A percentile compares a stretch with the other conserved stretches of the same genome.
Conservation (phyloP, 2,329 filamentous ascomycete genomes). For the Shiraia sp. region DNA sequence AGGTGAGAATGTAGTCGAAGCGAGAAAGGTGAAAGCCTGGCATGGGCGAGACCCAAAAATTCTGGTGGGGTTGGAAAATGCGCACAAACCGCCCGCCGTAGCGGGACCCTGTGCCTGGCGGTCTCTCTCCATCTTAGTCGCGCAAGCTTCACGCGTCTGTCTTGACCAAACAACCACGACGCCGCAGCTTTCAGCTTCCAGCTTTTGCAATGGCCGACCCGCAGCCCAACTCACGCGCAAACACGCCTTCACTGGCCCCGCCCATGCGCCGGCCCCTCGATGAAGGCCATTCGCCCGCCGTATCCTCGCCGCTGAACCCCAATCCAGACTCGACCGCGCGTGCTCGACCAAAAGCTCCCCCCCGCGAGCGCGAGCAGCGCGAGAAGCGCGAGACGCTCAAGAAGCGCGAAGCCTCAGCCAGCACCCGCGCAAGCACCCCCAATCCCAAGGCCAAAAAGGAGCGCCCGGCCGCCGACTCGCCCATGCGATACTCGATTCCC, state of each 20-base stretch:
- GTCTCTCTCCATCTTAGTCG: too few relatives aligned
- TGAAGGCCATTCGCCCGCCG: conserved; percentile 69
- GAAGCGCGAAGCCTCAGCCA: conserved; percentile 54
- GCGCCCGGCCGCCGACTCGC: conserved; percentile 45
- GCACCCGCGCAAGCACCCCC: conserved; percentile 44
- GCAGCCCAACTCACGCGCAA: conserved; percentile 39
- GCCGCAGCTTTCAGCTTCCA: too few relatives aligned
- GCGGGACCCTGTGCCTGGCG: too few relatives aligned
- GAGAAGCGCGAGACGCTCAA: conserved; percentile 59
- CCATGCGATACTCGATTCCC: conserved; percentile 56
- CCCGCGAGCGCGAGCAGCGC: conserved; percentile 49
- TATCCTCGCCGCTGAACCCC: conserved; percentile 74
- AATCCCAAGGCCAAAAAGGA: conserved; percentile 47
- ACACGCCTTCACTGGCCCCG: conserved; percentile 39
- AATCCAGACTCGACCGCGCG: conserved; percentile 55
- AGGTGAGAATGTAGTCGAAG: background rate
- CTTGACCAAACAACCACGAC: too few relatives aligned
- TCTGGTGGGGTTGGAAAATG: conserved; percentile 15
- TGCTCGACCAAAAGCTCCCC: conserved; percentile 46
- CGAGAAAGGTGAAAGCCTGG: conserved; percentile 11
- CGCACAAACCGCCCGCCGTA: conserved; percentile 17
- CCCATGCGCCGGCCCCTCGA: conserved; percentile 70
- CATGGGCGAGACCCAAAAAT: conserved; percentile 13
- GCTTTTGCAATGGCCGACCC: conserved; percentile 38
- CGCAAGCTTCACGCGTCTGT: too few relatives aligned